Evolutionary conservation across 176 grass and related monocot genomes (phyloP), one percentile per base, ranked within the genome.

Genomic region (Thinopyrum elongatum): DNA sequence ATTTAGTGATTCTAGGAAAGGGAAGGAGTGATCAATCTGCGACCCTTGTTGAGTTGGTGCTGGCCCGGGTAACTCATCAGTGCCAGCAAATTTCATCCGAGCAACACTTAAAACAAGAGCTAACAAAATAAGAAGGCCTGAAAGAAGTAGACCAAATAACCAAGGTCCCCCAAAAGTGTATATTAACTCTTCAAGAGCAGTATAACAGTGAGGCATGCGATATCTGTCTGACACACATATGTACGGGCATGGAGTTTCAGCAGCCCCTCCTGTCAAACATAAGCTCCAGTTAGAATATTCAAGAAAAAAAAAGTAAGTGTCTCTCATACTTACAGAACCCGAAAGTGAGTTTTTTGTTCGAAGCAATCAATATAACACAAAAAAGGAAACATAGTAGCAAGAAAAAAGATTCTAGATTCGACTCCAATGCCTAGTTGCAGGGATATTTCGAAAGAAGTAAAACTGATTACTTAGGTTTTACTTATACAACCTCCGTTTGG

Each of bases 161-260:
- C 97, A 99, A 78, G 97, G 97, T 73, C 97, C 97, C 65, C 97
- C 97, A 75, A 99, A 99, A 90, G 97, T 96, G 75, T 99, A 93
- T 88, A 99, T 94, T 77, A 99, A 88, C 87, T 99, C 97, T 87
- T 99, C 97, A 47, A 99, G 79, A 69, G 97, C 90, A 29, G 97
- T 99, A 89, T 99, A 94, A 87, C 97, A 99, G 80, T 99, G 97
- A 72, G 97, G 97, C 97, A 97, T 94, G 89, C 92, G 97, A 88
- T 99, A 99, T 92, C 97, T 91, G 82, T 99, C 97, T 74, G 97
- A 94, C 46, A 97, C 35, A 82, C 97, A 99, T 86, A 85, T 93
- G 83, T 96, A 99, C 26, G 92, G 97, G 65, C 97, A 99, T 57
- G 94, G 97, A 51, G 87, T 92, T 90, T 93, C 97, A 80, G 94